Percentiles rank a stretch among this genome's conserved stretches.
Conservation (phyloP, 106 monocot genomes). For the Allium sativum region DNA sequence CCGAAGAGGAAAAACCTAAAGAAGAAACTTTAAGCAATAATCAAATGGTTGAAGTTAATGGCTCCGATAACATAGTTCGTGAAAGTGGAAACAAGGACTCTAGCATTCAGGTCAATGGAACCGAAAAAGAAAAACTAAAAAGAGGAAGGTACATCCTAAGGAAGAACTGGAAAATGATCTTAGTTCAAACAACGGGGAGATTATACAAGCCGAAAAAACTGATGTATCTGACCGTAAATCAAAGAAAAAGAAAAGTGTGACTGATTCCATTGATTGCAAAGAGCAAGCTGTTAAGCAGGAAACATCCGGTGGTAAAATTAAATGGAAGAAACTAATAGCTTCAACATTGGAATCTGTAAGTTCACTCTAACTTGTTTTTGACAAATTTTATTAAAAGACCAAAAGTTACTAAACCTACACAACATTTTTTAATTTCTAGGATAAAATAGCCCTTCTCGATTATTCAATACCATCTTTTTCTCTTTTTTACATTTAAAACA, state of each 20-base stretch:
- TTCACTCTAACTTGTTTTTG: not conserved
- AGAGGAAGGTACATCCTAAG: constrained; percentile 29
- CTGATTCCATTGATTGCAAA: not conserved
- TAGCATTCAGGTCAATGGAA: not conserved
- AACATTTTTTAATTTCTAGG: too few species aligned
- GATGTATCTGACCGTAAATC: constrained; percentile 4
- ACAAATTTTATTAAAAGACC: not conserved
- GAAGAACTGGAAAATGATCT: not conserved
- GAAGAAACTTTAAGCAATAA: constrained; percentile 7
- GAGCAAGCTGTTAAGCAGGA: constrained; percentile 3
- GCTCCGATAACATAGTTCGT: constrained; percentile 4
- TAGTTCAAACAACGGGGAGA: constrained; percentile 38
- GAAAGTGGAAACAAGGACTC: not conserved
- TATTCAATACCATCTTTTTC: too few species aligned
- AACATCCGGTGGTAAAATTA: constrained; percentile 37
- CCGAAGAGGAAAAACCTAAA: constrained; percentile 14
- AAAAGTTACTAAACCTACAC: too few species aligned
- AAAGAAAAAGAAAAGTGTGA: constrained; percentile 24
- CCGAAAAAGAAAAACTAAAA: constrained; percentile 22
- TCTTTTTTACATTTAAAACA: too few species aligned
- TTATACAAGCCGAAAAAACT: constrained; percentile 31
- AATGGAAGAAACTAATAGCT: constrained; percentile 79
- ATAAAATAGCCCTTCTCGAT: too few species aligned
- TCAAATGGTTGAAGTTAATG: constrained; percentile 19
- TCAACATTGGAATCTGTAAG: constrained; percentile 54